phyloP scores from a whole-genome alignment of 2,329 filamentous ascomycete species.

The Aspergillus ochraceoroseus region DNA sequence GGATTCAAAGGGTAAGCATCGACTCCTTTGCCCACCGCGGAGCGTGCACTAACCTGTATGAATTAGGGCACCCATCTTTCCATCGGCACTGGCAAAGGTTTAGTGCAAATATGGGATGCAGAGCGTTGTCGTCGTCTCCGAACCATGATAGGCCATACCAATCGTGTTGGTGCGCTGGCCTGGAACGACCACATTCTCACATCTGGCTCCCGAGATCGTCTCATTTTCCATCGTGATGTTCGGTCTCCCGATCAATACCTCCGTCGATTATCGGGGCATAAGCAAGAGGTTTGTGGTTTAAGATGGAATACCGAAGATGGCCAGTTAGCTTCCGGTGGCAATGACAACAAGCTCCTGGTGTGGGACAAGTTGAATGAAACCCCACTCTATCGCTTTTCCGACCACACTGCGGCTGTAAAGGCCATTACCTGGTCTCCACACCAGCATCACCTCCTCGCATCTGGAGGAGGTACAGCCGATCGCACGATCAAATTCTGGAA shows the following conservation, averaged over 20 bases:
- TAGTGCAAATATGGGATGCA: slow-evolving; percentile 97
- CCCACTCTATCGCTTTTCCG: slow-evolving; percentile 87
- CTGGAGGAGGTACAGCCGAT: slow-evolving; percentile 91
- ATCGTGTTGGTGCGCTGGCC: slow-evolving; percentile 83
- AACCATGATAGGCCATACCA: slow-evolving; percentile 96
- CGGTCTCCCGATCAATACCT: slow-evolving; percentile 87
- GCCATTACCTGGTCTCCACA: slow-evolving; percentile 98
- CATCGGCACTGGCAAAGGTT: slow-evolving; percentile 88
- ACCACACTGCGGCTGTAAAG: slow-evolving; percentile 94
- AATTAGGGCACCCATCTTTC: slow-evolving; percentile 78
- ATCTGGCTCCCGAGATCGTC: slow-evolving; percentile 85
- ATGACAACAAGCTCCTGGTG: slow-evolving; percentile 98
- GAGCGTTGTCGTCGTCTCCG: slow-evolving; percentile 76
- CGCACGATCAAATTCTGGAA: slow-evolving; percentile 98
- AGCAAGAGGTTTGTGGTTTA: slow-evolving; percentile 94
- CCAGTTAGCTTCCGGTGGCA: slow-evolving; percentile 89
- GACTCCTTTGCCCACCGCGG: not conserved
- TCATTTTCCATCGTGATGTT: slow-evolving; percentile 94
- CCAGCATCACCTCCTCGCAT: slow-evolving; percentile 88
- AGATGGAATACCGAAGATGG: slow-evolving; percentile 97
- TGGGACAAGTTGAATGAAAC: slow-evolving; percentile 96
- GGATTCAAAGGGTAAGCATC: slow-evolving; percentile 74
- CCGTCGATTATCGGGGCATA: slow-evolving; percentile 82
- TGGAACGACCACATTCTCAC: slow-evolving; percentile 99
- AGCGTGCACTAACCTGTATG: slow-evolving; percentile 13